Conservation (phyloP, 352 stramenopile species). For the Blastocystis sp. region DNA sequence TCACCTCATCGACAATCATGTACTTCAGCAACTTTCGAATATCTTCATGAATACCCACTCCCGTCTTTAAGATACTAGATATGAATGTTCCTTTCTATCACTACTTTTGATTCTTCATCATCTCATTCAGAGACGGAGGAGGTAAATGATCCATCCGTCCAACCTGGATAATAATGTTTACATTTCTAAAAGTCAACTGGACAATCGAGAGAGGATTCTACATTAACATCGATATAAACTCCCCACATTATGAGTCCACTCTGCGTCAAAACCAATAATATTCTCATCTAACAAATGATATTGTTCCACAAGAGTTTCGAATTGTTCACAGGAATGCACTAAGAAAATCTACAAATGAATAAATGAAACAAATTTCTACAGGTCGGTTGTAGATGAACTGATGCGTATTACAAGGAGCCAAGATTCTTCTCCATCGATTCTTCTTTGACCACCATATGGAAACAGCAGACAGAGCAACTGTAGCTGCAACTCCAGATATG, state of each 20-base stretch:
- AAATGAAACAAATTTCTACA: neutral
- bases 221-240: neutral
- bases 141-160: neutral
- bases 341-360: constrained; percentile 24
- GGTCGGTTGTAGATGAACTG: neutral
- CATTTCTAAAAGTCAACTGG: constrained; percentile 17
- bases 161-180: constrained; percentile 60
- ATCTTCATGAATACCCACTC: constrained; percentile 42
- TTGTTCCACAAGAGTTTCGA: constrained; percentile 28
- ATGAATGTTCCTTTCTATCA: neutral
- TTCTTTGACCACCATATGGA: neutral
- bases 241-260: constrained; percentile 16
- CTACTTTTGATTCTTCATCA: constrained; percentile 36
- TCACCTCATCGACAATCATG: constrained; percentile 19
- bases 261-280: constrained; percentile 47
- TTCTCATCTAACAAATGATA: constrained; percentile 40
- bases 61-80: constrained; percentile 43
- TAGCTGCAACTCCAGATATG: neutral
- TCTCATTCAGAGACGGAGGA: constrained; percentile 45
- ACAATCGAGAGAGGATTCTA: constrained; percentile 52
- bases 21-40: constrained; percentile 9
- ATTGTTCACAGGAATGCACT: constrained; percentile 14
- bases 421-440: neutral
- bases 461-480: neutral
- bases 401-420: neutral